Base-by-base conservation (phyloP, 768 basidiomycete genomes). In the Pisolithus orientalis region DNA sequence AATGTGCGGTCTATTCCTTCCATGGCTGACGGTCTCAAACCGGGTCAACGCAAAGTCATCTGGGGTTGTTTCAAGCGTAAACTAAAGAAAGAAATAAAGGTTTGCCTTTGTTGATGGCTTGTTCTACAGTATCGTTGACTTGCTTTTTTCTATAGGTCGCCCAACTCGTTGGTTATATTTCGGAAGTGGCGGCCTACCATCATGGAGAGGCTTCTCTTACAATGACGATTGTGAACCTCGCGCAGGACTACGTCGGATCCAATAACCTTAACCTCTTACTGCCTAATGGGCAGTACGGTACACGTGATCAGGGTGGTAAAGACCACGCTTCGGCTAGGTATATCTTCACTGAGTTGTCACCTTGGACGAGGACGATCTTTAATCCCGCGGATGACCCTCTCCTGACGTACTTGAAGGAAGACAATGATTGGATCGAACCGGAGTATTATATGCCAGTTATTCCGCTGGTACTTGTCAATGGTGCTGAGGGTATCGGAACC, bases 1-100 rank as follows among this genome's bases (percentile, higher is more conserved):
- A 98, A 98, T 62, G 81, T 96, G 57, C 94, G 96, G 51, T 99
- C 96, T 4, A 98, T 99, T 58, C 96, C 96, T 2, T 96, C 88
- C 0, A 80, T 91, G 14, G 83, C 84, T 11, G 96, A 98, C 65
- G 96, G 96, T 43, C 74, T 99, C 52, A 99, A 99, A 70, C 95
- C 96, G 39, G 94, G 94, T 66, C 96, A 99, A 64, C 78, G 96
- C 38, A 99, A 99, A 67, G 91, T 99, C 42, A 80, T 98, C 31
- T 98, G 93, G 84, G 92, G 78, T 59, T 93, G 90, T 68, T 98
- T 97, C 79, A 96, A 90, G 71, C 83, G 90, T 51, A 97, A 97
- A 57, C 70, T 96, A 58, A 92, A 87, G 74, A 83, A 80, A 58
- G 90, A 95, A 68, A 83, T 96, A 74, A 98, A 95, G 78, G 90